Evolutionary conservation across 2,329 filamentous ascomycete genomes (phyloP).

Genomic region (Aphanoascus verrucosus): DNA sequence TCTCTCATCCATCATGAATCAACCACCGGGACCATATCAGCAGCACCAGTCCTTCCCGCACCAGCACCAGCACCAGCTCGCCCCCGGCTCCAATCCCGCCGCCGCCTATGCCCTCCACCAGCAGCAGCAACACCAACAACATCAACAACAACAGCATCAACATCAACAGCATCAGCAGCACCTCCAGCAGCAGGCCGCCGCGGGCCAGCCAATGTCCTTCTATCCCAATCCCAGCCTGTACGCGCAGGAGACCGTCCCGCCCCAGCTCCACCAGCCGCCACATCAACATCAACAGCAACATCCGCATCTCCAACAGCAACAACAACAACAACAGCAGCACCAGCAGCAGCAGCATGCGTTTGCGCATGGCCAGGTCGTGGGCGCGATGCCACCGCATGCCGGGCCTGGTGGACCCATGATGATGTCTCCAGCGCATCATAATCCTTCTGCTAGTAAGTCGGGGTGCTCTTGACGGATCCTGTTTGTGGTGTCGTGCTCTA

Average conservation of each 20-base stretch:
- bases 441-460: slow-evolving; percentile 15
- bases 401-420: slow-evolving; percentile 16
- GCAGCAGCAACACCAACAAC: slow-evolving; percentile 14
- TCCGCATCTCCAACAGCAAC: slow-evolving; percentile 9
- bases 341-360: slow-evolving; percentile 8
- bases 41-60: slow-evolving; percentile 9
- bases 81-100: slow-evolving; percentile 10
- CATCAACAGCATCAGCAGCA: slow-evolving; percentile 10
- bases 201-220: slow-evolving; percentile 12
- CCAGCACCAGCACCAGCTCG: slow-evolving; percentile 16
- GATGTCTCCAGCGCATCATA: slow-evolving; percentile 15
- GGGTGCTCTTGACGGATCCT: background rate
- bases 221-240: slow-evolving; percentile 12
- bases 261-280: slow-evolving; percentile 12
- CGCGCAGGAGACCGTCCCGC: slow-evolving; percentile 7
- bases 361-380: slow-evolving; percentile 10
- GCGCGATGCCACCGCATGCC: slow-evolving; percentile 15
- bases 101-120: slow-evolving; percentile 12
- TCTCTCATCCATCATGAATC: slow-evolving; percentile 16
- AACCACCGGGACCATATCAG: slow-evolving; percentile 18
- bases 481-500: slow-evolving; percentile 1
- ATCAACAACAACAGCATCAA: slow-evolving; percentile 15
- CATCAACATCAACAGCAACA: slow-evolving; percentile 15
- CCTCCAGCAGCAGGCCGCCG: slow-evolving; percentile 14
- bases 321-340: slow-evolving; percentile 14